Evolutionary conservation across 805 yeast species (phyloP).

Genomic region (Blastobotrys muscicola): DNA sequence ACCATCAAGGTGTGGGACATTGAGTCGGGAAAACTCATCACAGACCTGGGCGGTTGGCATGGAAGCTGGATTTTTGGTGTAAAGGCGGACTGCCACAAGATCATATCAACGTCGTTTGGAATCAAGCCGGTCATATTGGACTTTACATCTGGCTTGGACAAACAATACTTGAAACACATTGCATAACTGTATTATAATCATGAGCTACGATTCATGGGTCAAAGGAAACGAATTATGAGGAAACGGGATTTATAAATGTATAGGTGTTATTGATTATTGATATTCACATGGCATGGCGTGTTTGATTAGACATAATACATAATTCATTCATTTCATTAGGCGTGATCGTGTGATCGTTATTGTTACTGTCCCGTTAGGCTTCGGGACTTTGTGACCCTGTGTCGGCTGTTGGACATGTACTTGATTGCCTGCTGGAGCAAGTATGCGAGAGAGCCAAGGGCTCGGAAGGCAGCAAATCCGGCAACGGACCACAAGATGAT

Average conservation of each 20-base stretch:
- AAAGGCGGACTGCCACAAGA: constrained; percentile 19
- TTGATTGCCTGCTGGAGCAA: constrained; percentile 34
- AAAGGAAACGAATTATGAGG: too few species aligned
- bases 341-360: neutral
- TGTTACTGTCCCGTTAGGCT: constrained; percentile 1
- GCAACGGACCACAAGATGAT: constrained; percentile 92
- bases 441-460: constrained; percentile 68
- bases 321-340: neutral
- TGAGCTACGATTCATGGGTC: too few species aligned
- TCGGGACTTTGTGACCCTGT: neutral
- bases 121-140: constrained; percentile 26
- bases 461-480: constrained; percentile 70
- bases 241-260: too few species aligned
- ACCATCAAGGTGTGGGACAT: constrained; percentile 30
- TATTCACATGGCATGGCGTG: too few species aligned
- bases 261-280: too few species aligned
- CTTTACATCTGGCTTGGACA: constrained; percentile 23
- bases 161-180: constrained; percentile 13
- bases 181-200: constrained; percentile 3
- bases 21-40: constrained; percentile 18
- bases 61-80: constrained; percentile 29
- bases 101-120: constrained; percentile 29
- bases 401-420: constrained; percentile 11
- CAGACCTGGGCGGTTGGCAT: constrained; percentile 23
- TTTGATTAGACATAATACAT: neutral